Base-by-base conservation (phyloP, 208 protist species). In the Trypanosoma melophagium region DNA sequence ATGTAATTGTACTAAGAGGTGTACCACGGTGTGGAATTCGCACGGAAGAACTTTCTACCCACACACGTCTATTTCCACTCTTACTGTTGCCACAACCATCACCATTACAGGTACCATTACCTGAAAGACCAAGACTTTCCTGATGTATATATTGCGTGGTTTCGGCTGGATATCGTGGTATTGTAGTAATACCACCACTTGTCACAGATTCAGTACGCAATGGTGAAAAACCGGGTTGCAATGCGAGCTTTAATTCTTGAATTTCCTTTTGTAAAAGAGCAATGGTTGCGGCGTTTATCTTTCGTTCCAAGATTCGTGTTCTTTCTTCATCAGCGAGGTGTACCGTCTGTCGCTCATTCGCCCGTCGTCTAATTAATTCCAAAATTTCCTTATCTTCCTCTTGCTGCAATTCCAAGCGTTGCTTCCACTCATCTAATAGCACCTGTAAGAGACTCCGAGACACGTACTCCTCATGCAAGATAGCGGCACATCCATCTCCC, bases 291-390 rank as follows among this genome's bases (percentile, higher is more conserved):
- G 53, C 67, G 28, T 59, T 66, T 21, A 66, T 13, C 49, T 60
- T 25, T 25, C 71, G 71, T 38, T 66, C 49, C 19, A 35, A 44
- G 60, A 83, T 67, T 54, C 81, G 47, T 49, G 61, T 51, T 19
- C 28, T 4, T 13, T 71, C 60, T 42, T 62, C 53, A 8, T 69
- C 70, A 2, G 38, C 24, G 14, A 58, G 68, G 19, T 81, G 75
- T 25, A 69, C 60, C 7, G 44, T 40, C 31, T 86, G 67, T 24
- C 75, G 72, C 14, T 47, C 56, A 41, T 61, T 57, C n/a, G 79
- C 77, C 0, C 71, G 66, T 28, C 59, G 63, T 1, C 58, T 71
- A 14, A 77, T 63, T 31, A 84, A 42, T 16, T 66, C 40, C 35
- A 71, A 66, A 12, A 76, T 40, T 3, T 79, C 60, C 14, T 64